Conservation (phyloP, 768 basidiomycete species). For the Tulasnella sp. region DNA sequence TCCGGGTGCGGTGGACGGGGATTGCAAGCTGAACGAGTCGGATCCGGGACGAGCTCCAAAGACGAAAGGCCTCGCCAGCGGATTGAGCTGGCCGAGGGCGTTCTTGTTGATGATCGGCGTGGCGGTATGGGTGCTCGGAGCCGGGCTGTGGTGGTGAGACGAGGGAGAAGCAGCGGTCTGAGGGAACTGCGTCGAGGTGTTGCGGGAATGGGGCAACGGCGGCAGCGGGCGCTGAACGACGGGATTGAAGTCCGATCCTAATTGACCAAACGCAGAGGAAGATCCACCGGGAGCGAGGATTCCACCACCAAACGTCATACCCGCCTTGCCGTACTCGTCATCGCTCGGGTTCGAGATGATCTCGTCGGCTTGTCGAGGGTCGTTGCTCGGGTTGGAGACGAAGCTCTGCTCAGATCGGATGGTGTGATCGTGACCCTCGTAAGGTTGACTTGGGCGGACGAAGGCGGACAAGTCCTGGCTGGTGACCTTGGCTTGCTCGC, state of each 20-base stretch:
- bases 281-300: not conserved
- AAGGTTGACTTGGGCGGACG: constrained; percentile 43
- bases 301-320: constrained; percentile 2
- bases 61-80: constrained; percentile 73
- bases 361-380: constrained; percentile 33
- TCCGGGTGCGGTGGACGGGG: constrained; percentile 1
- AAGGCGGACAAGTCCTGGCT: constrained; percentile 70
- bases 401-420: constrained; percentile 5
- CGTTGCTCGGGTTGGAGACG: constrained; percentile 10
- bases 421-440: not conserved
- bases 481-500: constrained; percentile 22
- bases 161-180: constrained; percentile 30
- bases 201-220: constrained; percentile 53
- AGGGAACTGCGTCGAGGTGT: constrained; percentile 49
- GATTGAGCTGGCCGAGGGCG: constrained; percentile 42
- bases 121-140: constrained; percentile 13
- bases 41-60: constrained; percentile 36
- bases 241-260: constrained; percentile 6
- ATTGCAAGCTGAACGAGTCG: constrained; percentile 9
- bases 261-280: not conserved
- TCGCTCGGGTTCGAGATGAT: constrained; percentile 82
- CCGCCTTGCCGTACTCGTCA: constrained; percentile 31
- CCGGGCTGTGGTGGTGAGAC: constrained; percentile 14
- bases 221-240: constrained; percentile 38
- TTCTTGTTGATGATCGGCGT: constrained; percentile 9